Conservation (phyloP, 257 asterid genomes). For the Apocynum venetum region DNA sequence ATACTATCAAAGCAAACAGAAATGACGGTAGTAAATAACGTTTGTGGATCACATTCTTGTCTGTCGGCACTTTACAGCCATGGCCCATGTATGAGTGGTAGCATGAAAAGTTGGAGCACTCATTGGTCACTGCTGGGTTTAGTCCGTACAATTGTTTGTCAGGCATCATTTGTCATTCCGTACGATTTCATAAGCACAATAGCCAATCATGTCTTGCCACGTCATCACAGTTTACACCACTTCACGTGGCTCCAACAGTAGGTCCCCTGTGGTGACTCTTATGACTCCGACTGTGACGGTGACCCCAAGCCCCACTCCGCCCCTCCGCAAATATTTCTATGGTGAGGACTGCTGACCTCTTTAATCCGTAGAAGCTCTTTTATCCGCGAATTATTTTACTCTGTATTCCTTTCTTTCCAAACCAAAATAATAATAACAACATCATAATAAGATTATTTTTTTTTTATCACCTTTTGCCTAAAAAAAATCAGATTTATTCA, state of each 20-base stretch:
- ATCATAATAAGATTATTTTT: too few relatives aligned
- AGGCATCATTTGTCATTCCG: constrained; percentile 16
- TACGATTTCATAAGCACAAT: background rate
- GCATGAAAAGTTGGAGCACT: constrained; percentile 1
- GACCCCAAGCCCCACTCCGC: background rate
- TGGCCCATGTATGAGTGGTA: background rate
- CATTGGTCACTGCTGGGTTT: background rate
- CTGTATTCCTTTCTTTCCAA: too few relatives aligned
- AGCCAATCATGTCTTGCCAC: background rate
- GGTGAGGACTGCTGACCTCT: background rate
- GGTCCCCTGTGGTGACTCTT: background rate
- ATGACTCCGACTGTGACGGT: background rate
- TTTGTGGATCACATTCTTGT: background rate
- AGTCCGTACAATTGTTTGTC: constrained; percentile 17
- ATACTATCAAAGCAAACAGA: background rate
- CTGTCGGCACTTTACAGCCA: background rate
- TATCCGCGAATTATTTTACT: too few relatives aligned
- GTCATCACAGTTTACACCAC: background rate
- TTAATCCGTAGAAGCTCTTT: background rate
- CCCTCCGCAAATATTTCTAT: too few relatives aligned
- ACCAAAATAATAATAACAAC: too few relatives aligned
- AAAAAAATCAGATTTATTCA: too few relatives aligned
- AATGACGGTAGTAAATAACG: background rate
- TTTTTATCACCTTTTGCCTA: too few relatives aligned
- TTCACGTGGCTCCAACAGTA: constrained; percentile 19